phyloP scores from a whole-genome alignment of 306 rosid genomes.

The Cucurbita moschata region DNA sequence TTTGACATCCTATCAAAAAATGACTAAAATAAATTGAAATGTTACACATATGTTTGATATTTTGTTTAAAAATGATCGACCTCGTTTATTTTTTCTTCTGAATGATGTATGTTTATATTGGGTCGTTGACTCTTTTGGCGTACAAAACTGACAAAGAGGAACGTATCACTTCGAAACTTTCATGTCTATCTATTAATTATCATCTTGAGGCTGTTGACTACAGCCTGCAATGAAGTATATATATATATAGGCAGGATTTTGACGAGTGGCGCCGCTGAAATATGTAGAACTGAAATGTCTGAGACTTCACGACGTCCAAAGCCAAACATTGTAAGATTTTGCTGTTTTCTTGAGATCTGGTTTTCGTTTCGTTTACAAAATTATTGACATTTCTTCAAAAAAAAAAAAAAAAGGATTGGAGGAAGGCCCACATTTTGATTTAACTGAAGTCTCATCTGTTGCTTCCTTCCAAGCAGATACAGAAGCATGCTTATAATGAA shows the following conservation, averaged over 20 bases:
- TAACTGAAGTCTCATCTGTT: conserved; percentile 5
- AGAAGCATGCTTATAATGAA: conserved; percentile 21
- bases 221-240: background rate
- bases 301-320: conserved; percentile 18
- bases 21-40: too few species aligned
- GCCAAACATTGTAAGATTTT: conserved; percentile 32
- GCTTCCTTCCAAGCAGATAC: conserved; percentile 25
- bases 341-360: conserved; percentile 3
- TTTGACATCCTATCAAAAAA: background rate
- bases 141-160: background rate
- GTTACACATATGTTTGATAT: too few species aligned
- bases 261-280: conserved; percentile 11
- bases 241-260: too few species aligned
- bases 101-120: background rate
- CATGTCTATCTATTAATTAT: background rate
- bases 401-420: background rate
- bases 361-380: background rate
- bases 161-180: background rate
- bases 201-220: background rate
- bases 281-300: conserved; percentile 19
- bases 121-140: background rate
- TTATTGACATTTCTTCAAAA: background rate
- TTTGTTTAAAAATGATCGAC: too few species aligned
- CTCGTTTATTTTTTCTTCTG: too few species aligned
- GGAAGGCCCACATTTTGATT: conserved; percentile 11